A percentile compares a stretch with the other conserved stretches of the same genome.
phyloP scores from a whole-genome alignment of 2,329 filamentous ascomycete genomes.

The Trichoderma citrinoviride region DNA sequence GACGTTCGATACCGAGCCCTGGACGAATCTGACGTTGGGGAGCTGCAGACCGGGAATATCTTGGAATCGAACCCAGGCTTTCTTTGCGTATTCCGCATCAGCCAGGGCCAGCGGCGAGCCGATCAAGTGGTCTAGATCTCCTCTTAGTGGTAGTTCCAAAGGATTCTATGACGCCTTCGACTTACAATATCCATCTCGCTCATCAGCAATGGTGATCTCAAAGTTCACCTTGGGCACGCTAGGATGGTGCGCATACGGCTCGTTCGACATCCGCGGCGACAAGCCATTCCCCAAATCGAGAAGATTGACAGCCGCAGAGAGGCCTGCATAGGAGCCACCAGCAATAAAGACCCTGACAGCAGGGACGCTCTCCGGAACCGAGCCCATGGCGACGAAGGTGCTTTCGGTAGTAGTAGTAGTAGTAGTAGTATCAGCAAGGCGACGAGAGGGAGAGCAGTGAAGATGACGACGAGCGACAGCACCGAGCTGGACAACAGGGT shows the following conservation, averaged over 20 bases:
- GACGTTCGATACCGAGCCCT: conserved; percentile 61
- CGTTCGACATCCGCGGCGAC: conserved; percentile 44
- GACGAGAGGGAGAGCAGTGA: background rate
- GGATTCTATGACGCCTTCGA: background rate
- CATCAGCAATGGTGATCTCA: conserved; percentile 72
- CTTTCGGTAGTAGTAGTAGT: too few relatives aligned
- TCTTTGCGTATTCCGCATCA: conserved; percentile 59
- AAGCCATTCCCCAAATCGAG: conserved; percentile 61
- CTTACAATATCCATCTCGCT: conserved; percentile 81
- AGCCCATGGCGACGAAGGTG: conserved; percentile 30
- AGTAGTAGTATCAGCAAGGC: too few relatives aligned
- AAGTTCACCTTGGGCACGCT: conserved; percentile 51
- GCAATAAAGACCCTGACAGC: conserved; percentile 61
- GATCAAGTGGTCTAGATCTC: conserved; percentile 64
- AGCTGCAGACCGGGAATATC: conserved; percentile 65
- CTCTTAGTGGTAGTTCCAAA: background rate
- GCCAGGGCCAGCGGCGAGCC: conserved; percentile 71
- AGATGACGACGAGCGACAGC: background rate
- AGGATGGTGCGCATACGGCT: conserved; percentile 41
- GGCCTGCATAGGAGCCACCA: conserved; percentile 70
- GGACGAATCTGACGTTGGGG: conserved; percentile 61
- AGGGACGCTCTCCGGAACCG: conserved; percentile 30
- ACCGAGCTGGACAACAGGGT: background rate
- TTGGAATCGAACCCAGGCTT: conserved; percentile 67
- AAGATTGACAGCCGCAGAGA: conserved; percentile 65